Base-by-base conservation (phyloP, 176 grass and related monocot genomes). In the Saccharum officinarum region DNA sequence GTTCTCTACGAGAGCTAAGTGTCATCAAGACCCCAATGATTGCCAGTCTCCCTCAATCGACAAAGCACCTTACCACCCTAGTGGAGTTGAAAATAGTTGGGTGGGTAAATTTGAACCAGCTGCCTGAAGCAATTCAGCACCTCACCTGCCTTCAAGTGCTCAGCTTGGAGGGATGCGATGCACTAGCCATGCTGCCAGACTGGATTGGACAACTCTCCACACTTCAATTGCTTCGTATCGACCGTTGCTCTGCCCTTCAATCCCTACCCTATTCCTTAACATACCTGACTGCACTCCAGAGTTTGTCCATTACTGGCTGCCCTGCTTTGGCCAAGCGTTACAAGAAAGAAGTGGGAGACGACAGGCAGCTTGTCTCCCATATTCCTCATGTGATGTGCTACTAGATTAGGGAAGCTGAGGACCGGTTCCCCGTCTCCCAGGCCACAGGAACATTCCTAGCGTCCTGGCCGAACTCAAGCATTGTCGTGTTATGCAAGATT, bases 161-260 rank as follows among this genome's bases (percentile, higher is more conserved):
- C 50, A 23, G 30, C 10, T 37, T 77, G 33, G 50, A 38, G 57
- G 50, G 50, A 57, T 77, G 74, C 3, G 7, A 11, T 41, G 36
- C 5, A 2, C 75, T 77, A 12, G n/a, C 5, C 11, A 25, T 61
- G 36, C 75, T 77, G 11, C 54, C 54, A 6, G 75, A 77, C 2
- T 23, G 52, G 75, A 77, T 77, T 25, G 75, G 75, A 41, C 33
- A 77, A 16, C 75, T 77, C 75, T 61, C 50, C 23, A 11, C 54
- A 40, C 75, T 61, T 77, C 6, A 20, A 10, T 9, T 16, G 33
- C 75, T 61, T 61, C 12, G 3, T 39, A 77, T 77, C 10, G 6
- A 40, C 11, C 3, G 20, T 15, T 77, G 75, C 54, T 25, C 75
- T 25, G 26, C 25, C 30, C 72, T 75, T 75, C 15, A 34, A 6